phyloP scores from a whole-genome alignment of 2,329 filamentous ascomycete species.

The Mariannaea sp. region DNA sequence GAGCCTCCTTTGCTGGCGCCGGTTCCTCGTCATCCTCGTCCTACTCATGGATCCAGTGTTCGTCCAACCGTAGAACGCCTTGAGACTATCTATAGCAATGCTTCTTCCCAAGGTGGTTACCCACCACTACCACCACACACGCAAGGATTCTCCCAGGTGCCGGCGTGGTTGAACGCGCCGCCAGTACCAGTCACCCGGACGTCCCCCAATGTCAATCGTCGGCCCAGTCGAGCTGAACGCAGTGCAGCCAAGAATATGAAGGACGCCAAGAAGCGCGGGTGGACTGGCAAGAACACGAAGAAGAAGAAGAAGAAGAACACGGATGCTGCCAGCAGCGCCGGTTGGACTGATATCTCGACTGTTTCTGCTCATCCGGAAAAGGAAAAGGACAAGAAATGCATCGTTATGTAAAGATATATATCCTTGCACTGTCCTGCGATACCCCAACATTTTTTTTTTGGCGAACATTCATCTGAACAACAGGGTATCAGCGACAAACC shows the following conservation, averaged over 20 bases:
- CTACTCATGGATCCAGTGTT: constrained; percentile 38
- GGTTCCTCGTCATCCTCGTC: constrained; percentile 56
- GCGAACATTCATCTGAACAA: constrained; percentile 9
- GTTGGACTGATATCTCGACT: constrained; percentile 58
- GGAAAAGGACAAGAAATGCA: constrained; percentile 57
- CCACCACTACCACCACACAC: constrained; percentile 14
- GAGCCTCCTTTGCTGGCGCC: constrained; percentile 59
- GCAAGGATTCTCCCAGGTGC: constrained; percentile 31
- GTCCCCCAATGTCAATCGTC: constrained; percentile 51
- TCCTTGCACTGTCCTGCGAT: background rate
- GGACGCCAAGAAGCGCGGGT: constrained; percentile 63
- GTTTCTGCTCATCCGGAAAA: constrained; percentile 40
- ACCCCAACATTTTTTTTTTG: constrained; percentile 6
- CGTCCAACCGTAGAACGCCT: constrained; percentile 58
- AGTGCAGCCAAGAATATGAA: constrained; percentile 67
- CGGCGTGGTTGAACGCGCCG: constrained; percentile 45
- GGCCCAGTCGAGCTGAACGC: constrained; percentile 60
- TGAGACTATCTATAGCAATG: constrained; percentile 58
- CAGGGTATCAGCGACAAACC: background rate
- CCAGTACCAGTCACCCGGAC: constrained; percentile 44
- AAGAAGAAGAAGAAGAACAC: constrained; percentile 45
- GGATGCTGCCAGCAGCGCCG: constrained; percentile 51
- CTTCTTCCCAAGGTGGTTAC: constrained; percentile 29
- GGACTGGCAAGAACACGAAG: constrained; percentile 52
- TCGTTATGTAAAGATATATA: constrained; percentile 53